Evolutionary conservation across 2,329 filamentous ascomycete species (phyloP).

Genomic region (Fusarium pseudonygamai): DNA sequence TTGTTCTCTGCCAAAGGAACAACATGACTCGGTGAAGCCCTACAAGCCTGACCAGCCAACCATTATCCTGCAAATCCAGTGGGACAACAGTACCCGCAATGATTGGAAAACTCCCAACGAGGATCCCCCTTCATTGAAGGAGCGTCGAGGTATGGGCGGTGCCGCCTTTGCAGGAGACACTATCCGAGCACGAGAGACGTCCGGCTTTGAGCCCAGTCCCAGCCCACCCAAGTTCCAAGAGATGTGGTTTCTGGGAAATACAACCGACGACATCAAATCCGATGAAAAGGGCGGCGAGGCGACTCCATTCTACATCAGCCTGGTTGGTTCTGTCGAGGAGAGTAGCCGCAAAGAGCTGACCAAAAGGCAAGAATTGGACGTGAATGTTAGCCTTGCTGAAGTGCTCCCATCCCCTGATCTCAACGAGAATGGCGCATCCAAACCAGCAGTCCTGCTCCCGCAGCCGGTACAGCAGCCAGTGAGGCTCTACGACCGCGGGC

Average conservation of each 20-base stretch:
- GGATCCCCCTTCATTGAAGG: conserved; percentile 43
- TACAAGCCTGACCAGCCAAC: conserved; percentile 77
- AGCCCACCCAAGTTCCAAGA: conserved; percentile 71
- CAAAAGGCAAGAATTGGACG: conserved; percentile 34
- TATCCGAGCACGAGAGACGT: conserved; percentile 32
- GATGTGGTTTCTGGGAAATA: conserved; percentile 83
- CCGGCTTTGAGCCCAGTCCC: conserved; percentile 61
- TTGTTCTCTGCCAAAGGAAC: conserved; percentile 82
- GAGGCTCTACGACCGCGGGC: conserved; percentile 83
- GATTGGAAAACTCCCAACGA: conserved; percentile 60
- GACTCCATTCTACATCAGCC: conserved; percentile 87
- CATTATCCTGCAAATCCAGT: conserved; percentile 81
- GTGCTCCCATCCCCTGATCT: conserved; percentile 71
- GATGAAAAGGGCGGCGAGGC: conserved; percentile 81
- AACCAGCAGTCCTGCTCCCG: conserved; percentile 77
- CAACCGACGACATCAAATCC: conserved; percentile 77
- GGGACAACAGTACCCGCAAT: conserved; percentile 67
- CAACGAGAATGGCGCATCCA: conserved; percentile 75
- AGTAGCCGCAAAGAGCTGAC: conserved; percentile 42
- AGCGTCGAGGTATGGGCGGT: conserved; percentile 40
- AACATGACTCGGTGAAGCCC: conserved; percentile 70
- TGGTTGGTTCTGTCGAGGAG: conserved; percentile 62
- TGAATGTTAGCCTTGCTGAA: conserved; percentile 44
- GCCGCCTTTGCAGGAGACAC: conserved; percentile 38
- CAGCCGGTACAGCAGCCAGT: conserved; percentile 79